A percentile compares a stretch with the other conserved stretches of the same genome.
These are phyloP conservation scores for Sistotremastrum suecicum DNA, from an alignment of 768 basidiomycete species.

Conservation along the genomic window DNA sequence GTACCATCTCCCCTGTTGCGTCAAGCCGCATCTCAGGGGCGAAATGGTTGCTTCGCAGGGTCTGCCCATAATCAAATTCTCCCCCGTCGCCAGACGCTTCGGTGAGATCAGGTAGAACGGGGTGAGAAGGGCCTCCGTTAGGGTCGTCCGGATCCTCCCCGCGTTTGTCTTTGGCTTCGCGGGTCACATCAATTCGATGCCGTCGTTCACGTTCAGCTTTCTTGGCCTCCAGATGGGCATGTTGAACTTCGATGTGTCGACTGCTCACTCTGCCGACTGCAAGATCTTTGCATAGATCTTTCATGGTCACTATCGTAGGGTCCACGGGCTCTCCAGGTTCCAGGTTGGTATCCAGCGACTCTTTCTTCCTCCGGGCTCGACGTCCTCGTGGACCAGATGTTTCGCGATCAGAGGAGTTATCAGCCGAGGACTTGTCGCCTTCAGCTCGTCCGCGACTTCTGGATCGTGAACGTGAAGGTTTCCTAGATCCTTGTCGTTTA, in stretches of 20 bases:
- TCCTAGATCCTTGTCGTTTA: too few relatives aligned
- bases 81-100: constrained; percentile 20
- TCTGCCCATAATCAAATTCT: constrained; percentile 52
- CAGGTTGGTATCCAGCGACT: too few relatives aligned
- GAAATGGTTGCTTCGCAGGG: constrained; percentile 52
- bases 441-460: too few relatives aligned
- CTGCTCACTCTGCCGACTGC: constrained; percentile 70
- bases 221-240: constrained; percentile 63
- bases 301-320: constrained; percentile 78
- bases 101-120: background rate
- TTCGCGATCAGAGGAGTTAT: too few relatives aligned
- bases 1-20: constrained; percentile 73
- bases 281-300: constrained; percentile 59
- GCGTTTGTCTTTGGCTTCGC: constrained; percentile 31
- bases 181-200: constrained; percentile 41
- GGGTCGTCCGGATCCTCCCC: background rate
- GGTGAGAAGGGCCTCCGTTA: background rate
- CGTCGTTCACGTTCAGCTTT: constrained; percentile 51
- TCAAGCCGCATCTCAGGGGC: constrained; percentile 82
- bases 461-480: too few relatives aligned
- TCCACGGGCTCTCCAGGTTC: constrained; percentile 61
- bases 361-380: too few relatives aligned
- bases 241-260: constrained; percentile 58
- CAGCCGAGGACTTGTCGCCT: too few relatives aligned
- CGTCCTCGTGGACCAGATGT: too few relatives aligned